Evolutionary conservation across 352 stramenopile species (phyloP).

Genomic region (Globisporangium cylindrosporum): DNA sequence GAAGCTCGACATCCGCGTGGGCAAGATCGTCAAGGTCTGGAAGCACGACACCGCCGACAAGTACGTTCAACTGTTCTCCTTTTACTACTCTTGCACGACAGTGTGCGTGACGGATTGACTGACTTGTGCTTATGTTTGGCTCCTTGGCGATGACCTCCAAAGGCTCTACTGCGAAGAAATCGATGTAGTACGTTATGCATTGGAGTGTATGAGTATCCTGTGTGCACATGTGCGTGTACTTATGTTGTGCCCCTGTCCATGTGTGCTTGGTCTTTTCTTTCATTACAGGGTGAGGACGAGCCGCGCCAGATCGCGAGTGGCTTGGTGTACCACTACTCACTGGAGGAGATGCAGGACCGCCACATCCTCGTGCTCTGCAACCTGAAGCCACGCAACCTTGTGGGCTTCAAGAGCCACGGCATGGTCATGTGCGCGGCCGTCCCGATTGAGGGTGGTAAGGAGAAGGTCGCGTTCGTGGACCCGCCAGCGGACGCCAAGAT

Average conservation of each 20-base stretch:
- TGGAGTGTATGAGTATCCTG: neutral
- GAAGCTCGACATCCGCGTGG: constrained; percentile 91
- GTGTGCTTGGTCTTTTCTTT: neutral
- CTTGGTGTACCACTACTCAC: constrained; percentile 83
- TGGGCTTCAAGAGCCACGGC: constrained; percentile 89
- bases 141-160: neutral
- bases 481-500: constrained; percentile 69
- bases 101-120: neutral
- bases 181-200: constrained; percentile 51
- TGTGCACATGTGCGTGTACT: constrained; percentile 2
- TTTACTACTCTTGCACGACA: neutral
- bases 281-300: constrained; percentile 61
- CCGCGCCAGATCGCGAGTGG: constrained; percentile 86
- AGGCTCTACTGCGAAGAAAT: constrained; percentile 92
- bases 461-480: constrained; percentile 85
- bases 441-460: constrained; percentile 61
- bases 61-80: constrained; percentile 20
- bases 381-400: constrained; percentile 88
- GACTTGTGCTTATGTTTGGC: neutral
- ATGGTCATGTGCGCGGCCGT: constrained; percentile 90
- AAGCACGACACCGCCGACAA: constrained; percentile 91
- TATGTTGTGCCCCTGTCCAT: neutral
- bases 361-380: constrained; percentile 90
- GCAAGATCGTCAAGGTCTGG: constrained; percentile 90
- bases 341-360: constrained; percentile 85